Evolutionary conservation across 805 yeast species (phyloP).

Genomic region (Scheffersomyces ergatensis): DNA sequence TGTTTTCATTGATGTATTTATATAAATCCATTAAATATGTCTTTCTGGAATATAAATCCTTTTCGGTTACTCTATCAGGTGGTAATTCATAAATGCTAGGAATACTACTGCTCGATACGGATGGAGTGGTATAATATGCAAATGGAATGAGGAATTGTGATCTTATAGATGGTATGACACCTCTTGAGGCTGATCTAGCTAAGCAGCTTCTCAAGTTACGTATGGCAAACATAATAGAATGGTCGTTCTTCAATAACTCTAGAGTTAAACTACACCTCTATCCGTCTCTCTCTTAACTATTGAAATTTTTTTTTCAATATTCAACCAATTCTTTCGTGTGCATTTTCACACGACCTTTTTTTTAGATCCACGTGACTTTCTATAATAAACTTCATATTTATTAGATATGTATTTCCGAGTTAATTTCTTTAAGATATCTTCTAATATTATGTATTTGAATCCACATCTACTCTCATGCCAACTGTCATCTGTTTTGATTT

Average conservation of each 20-base stretch:
- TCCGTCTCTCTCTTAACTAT: too few relatives aligned
- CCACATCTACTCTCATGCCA: too few relatives aligned
- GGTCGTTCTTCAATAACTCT: neutral
- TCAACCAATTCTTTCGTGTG: neutral
- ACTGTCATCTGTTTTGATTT: too few relatives aligned
- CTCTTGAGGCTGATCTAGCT: neutral
- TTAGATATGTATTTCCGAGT: too few relatives aligned
- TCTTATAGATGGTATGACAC: neutral
- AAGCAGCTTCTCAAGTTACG: neutral
- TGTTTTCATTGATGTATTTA: constrained; percentile 62
- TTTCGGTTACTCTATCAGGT: constrained; percentile 46
- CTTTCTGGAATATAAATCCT: constrained; percentile 71
- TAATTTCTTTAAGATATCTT: too few relatives aligned
- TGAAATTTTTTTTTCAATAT: neutral
- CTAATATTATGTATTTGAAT: too few relatives aligned
- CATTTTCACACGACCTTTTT: neutral
- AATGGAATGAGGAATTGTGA: neutral
- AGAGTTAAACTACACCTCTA: neutral
- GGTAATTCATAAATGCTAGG: neutral
- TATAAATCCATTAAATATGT: constrained; percentile 83
- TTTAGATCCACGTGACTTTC: neutral
- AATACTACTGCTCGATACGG: neutral
- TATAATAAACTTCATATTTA: neutral
- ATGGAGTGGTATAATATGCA: neutral
- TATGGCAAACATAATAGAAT: neutral